Conservation (phyloP, 768 basidiomycete species). For the Paxillus rubicundulus region DNA sequence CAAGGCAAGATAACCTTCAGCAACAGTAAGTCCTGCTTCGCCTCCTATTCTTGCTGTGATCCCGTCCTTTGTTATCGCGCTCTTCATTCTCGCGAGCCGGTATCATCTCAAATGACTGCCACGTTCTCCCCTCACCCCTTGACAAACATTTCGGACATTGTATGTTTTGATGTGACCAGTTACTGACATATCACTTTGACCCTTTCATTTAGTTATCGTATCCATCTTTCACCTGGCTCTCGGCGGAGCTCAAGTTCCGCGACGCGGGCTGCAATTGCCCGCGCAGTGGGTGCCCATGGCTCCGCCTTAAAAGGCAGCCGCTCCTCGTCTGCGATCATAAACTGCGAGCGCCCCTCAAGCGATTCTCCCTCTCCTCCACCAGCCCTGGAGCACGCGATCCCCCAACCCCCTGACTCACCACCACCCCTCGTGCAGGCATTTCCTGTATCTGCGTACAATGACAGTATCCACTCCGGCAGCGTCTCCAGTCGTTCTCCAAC, state of each 20-base stretch:
- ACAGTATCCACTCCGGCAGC: constrained; percentile 31
- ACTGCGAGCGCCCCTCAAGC: constrained; percentile 27
- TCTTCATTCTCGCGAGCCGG: not conserved
- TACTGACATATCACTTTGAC: constrained; percentile 13
- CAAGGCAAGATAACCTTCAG: constrained; percentile 82
- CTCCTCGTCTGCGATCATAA: constrained; percentile 20
- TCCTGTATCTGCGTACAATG: constrained; percentile 21
- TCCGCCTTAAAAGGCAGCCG: constrained; percentile 23
- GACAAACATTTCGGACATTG: constrained; percentile 1
- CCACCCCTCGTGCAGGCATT: constrained; percentile 51
- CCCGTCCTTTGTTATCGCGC: constrained; percentile 3
- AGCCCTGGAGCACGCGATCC: constrained; percentile 43
- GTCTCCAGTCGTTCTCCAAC: constrained; percentile 44
- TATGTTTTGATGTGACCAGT: not conserved
- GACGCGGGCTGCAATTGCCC: constrained; percentile 56
- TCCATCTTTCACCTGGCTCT: constrained; percentile 79
- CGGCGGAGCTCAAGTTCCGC: constrained; percentile 56
- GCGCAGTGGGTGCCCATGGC: constrained; percentile 33
- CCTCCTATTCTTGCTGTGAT: constrained; percentile 1
- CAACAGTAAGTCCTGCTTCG: constrained; percentile 26
- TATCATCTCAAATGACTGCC: not conserved
- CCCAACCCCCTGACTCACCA: constrained; percentile 53
- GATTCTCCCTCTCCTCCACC: constrained; percentile 37
- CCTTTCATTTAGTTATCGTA: constrained; percentile 57
- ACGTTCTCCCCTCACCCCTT: constrained; percentile 15